Conservation (phyloP, 2,329 filamentous ascomycete genomes). For the Botrytis aclada region DNA sequence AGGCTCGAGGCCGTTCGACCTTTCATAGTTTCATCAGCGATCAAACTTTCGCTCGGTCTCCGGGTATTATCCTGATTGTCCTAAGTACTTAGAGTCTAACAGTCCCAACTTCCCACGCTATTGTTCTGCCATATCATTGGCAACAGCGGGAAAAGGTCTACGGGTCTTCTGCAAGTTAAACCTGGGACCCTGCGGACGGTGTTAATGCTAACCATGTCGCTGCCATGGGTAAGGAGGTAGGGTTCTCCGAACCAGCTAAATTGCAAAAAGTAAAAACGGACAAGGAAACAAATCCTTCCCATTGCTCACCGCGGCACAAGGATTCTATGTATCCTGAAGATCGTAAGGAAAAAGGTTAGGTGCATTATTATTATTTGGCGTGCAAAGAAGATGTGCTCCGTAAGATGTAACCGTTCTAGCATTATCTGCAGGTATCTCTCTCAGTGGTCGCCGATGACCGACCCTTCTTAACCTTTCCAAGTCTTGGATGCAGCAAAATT, state of each 20-base stretch:
- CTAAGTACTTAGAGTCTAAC: background rate
- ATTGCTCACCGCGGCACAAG: constrained; percentile 11
- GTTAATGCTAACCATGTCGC: background rate
- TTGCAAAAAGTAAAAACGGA: background rate
- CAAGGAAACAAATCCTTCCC: constrained; percentile 12
- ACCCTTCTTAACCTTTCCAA: constrained; percentile 1
- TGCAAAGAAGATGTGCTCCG: background rate
- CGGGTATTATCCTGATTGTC: background rate
- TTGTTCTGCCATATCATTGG: background rate
- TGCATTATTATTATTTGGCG: background rate
- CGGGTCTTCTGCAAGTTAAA: constrained; percentile 3
- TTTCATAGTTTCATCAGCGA: background rate
- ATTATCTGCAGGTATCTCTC: background rate
- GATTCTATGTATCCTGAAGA: constrained; percentile 16
- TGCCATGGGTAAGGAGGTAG: constrained; percentile 5
- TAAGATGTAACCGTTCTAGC: background rate
- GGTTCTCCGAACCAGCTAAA: constrained; percentile 15
- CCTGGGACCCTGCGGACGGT: background rate
- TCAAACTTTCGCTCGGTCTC: background rate
- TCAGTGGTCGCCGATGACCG: constrained; percentile 13
- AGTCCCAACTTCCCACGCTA: background rate
- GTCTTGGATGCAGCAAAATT: background rate
- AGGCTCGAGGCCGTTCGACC: background rate
- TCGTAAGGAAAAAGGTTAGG: constrained; percentile 1
- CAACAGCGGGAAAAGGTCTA: constrained; percentile 4